phyloP scores from a whole-genome alignment of 805 yeast genomes.

The Sungouiella thailandica region DNA sequence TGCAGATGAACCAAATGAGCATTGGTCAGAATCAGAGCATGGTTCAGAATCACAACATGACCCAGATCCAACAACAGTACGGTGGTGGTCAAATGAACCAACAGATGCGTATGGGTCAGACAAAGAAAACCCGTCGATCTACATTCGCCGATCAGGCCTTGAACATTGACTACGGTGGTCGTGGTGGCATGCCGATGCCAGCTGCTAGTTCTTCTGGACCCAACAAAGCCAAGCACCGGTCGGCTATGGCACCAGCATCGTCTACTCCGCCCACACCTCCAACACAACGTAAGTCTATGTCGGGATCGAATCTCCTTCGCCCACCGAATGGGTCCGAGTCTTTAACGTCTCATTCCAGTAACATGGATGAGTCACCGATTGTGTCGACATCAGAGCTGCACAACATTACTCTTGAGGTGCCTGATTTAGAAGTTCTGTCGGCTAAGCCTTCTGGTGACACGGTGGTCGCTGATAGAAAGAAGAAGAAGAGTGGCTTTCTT shows the following conservation, averaged over 20 bases:
- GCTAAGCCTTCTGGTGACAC: too few relatives aligned
- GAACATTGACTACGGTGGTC: slow-evolving; percentile 39
- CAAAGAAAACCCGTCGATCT: slow-evolving; percentile 33
- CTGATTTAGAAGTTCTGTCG: too few relatives aligned
- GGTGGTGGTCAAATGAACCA: background rate
- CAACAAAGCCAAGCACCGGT: slow-evolving; percentile 10
- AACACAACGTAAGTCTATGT: slow-evolving; percentile 7
- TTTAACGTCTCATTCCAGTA: slow-evolving; percentile 19
- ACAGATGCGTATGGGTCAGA: slow-evolving; percentile 15
- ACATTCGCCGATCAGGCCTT: slow-evolving; percentile 29
- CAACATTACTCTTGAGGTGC: slow-evolving; percentile 15
- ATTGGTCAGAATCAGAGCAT: slow-evolving; percentile 14
- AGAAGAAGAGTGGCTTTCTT: slow-evolving; percentile 28
- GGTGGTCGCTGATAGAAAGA: too few relatives aligned
- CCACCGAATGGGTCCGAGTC: slow-evolving; percentile 11
- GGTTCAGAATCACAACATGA: slow-evolving; percentile 1
- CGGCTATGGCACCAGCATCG: slow-evolving; percentile 1
- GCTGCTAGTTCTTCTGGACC: slow-evolving; percentile 6
- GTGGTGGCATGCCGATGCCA: slow-evolving; percentile 45
- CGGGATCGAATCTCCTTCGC: slow-evolving; percentile 12
- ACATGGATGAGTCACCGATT: slow-evolving; percentile 20
- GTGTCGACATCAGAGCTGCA: slow-evolving; percentile 17
- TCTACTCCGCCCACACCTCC: background rate
- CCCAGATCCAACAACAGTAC: too few relatives aligned
- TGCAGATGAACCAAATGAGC: slow-evolving; percentile 2